Conservation (phyloP, 108 stramenopile species). For the Cyclotella distinguenda region DNA sequence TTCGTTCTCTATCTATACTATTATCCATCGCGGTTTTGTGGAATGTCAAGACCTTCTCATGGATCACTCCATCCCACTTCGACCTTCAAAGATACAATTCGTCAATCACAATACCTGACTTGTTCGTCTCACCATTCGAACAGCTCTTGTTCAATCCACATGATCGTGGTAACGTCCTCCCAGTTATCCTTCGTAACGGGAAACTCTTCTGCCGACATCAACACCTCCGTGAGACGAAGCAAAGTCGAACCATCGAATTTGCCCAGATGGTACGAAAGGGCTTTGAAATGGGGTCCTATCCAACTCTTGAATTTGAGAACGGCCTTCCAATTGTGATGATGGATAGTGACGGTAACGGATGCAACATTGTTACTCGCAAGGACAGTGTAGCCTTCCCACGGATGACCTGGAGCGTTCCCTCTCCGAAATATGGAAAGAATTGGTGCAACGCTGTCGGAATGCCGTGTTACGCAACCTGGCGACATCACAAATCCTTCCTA, state of each 20-base stretch:
- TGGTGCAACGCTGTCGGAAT: constrained; percentile 10
- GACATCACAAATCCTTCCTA: not conserved
- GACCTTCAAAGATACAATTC: too few species aligned
- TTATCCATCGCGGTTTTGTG: too few species aligned
- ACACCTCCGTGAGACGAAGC: not conserved
- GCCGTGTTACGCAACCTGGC: not conserved
- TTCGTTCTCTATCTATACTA: too few species aligned
- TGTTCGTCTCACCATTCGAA: too few species aligned
- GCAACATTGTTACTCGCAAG: not conserved
- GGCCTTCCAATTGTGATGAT: constrained; percentile 2
- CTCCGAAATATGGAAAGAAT: not conserved
- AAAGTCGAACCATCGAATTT: not conserved
- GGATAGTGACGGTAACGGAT: not conserved
- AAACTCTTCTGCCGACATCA: not conserved
- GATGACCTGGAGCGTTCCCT: constrained; percentile 3
- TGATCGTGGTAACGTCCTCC: not conserved
- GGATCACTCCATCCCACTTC: too few species aligned
- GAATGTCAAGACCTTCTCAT: too few species aligned
- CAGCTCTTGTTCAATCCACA: too few species aligned
- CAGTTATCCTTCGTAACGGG: not conserved
- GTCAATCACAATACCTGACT: too few species aligned
- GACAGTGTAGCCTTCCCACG: not conserved
- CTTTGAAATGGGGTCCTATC: not conserved
- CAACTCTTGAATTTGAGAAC: too few species aligned
- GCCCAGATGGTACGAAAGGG: not conserved